Conservation (phyloP, 306 rosid species). For the Purshia tridentata region DNA sequence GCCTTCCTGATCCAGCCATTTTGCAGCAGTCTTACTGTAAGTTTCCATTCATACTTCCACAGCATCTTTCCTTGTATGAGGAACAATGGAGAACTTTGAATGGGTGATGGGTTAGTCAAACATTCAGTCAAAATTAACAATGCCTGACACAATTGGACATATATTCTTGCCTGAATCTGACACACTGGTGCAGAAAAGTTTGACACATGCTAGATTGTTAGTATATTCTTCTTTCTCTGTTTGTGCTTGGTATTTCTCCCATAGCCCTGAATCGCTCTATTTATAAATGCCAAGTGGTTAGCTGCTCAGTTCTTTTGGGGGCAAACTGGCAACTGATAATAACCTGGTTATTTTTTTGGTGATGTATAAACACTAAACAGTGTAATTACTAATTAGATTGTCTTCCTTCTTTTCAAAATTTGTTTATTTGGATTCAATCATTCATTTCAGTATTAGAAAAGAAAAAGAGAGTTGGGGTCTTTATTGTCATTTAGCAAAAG, state of each 20-base stretch:
- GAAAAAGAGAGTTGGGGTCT: neutral
- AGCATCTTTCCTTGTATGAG: neutral
- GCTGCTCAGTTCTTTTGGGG: too few species aligned
- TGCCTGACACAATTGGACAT: constrained; percentile 2
- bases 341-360: neutral
- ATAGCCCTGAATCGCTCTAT: neutral
- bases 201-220: neutral
- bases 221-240: neutral
- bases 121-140: neutral
- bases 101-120: neutral
- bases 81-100: neutral
- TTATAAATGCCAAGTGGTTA: neutral
- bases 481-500: constrained; percentile 10
- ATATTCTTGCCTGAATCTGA: constrained; percentile 3
- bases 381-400: neutral
- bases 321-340: neutral
- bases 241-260: neutral
- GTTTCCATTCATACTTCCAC: neutral
- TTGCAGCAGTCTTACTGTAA: constrained; percentile 44
- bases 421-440: neutral
- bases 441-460: neutral
- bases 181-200: neutral
- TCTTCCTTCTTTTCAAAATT: neutral
- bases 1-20: constrained; percentile 33
- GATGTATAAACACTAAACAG: too few species aligned